phyloP scores from a whole-genome alignment of 495 filamentous ascomycete genomes.

The Aspergillus olivimuriae region DNA sequence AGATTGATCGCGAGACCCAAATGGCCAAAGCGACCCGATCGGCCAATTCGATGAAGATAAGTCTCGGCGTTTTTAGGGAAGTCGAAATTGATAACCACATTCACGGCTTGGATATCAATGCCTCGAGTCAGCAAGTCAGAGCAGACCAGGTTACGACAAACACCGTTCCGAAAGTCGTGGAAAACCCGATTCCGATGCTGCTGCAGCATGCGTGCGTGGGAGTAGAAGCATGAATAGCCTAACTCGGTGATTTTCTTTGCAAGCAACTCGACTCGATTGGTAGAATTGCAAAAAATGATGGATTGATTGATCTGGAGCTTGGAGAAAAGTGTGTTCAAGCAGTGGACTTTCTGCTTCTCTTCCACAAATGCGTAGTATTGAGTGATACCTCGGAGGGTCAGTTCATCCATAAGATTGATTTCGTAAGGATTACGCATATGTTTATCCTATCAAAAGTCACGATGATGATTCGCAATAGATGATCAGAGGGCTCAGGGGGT shows the following conservation, averaged over 20 bases:
- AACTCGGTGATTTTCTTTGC: slow-evolving; percentile 99
- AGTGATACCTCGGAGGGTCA: slow-evolving; percentile 94
- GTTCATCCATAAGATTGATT: slow-evolving; percentile 99
- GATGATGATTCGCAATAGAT: slow-evolving; percentile 1
- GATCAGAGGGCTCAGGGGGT: background rate
- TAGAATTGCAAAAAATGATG: slow-evolving; percentile 99
- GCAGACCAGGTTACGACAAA: slow-evolving; percentile 96
- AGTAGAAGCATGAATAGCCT: slow-evolving; percentile 99
- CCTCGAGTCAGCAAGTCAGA: slow-evolving; percentile 96
- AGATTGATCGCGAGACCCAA: slow-evolving; percentile 96
- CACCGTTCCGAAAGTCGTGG: slow-evolving; percentile 97
- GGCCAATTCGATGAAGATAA: slow-evolving; percentile 96
- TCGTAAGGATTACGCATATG: slow-evolving; percentile 94
- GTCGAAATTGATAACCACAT: slow-evolving; percentile 99
- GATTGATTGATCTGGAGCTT: slow-evolving; percentile 99
- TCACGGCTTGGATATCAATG: slow-evolving; percentile 99
- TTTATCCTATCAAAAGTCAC: slow-evolving; percentile 56
- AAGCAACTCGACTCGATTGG: slow-evolving; percentile 92
- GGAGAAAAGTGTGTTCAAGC: slow-evolving; percentile 96
- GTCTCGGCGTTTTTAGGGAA: slow-evolving; percentile 99
- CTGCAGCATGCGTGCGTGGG: slow-evolving; percentile 97
- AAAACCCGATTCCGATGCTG: slow-evolving; percentile 96
- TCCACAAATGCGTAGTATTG: slow-evolving; percentile 99
- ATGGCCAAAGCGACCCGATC: slow-evolving; percentile 95
- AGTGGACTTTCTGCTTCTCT: slow-evolving; percentile 99